Base-by-base conservation (phyloP, 2,329 filamentous ascomycete species). In the Xylariales sp. region DNA sequence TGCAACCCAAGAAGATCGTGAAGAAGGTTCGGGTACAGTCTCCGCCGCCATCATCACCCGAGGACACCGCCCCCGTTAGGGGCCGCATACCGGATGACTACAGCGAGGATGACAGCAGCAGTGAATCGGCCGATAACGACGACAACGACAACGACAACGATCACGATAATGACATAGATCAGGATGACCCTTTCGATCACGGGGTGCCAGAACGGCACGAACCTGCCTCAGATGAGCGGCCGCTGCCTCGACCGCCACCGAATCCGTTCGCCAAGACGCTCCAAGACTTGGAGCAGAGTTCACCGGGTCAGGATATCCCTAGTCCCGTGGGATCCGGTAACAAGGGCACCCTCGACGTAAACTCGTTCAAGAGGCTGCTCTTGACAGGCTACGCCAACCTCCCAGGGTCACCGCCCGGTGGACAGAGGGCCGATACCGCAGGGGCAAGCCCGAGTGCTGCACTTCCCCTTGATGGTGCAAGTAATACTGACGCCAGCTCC, bases 341-440 rank as follows among this genome's bases (percentile, higher is more conserved):
- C 7, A 70, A 64, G 47, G 63, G 58, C 14, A 71, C 78, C 0
- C 61, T 91, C 45, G 85, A 93, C 54, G 87, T 91, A 1, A 80
- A 88, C 54, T 81, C 85, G 6, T 93, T 93, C 63, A 82, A 81
- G 53, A 74, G 82, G 42, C 63, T 93, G 43, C 70, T 93, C 33
- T 69, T 93, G 64, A 93, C 85, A 0, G 87, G 87, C 15, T 77
- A 80, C 50, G 56, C 75, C 24, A 72, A 63, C 29, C 44, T 57
- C 30, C 40, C 54, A 20, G n/a, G n/a, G n/a, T 50, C 43, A 23
- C 29, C 48, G 42, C 8, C 28, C 10, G 28, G 28, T 11, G 28
- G 28, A 13, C 32, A 34, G 19, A 14, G 7, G 21, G 18, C 25
- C 14, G 13, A 17, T 13, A 28, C n/a, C 14, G 34, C 24, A 12